Percentiles rank a stretch among this genome's conserved stretches.
Evolutionary conservation across 257 asterid genomes (phyloP).

Genomic region (Penstemon barbatus): DNA sequence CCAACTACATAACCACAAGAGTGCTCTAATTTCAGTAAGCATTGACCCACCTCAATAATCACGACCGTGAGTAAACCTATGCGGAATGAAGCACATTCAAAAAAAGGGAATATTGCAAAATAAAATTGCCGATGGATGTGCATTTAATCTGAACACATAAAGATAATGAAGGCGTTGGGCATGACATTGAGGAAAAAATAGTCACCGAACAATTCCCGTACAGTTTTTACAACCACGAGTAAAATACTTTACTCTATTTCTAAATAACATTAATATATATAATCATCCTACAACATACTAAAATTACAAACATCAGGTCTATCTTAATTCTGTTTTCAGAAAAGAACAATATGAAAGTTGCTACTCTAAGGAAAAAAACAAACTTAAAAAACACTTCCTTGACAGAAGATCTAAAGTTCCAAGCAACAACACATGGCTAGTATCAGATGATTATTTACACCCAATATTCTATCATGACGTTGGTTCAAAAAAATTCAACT

Average conservation of each 20-base stretch:
- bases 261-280: conserved; percentile 1
- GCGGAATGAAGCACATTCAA: too few species aligned
- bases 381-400: conserved; percentile 3
- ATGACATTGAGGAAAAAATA: too few species aligned
- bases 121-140: too few species aligned
- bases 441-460: not conserved
- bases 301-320: conserved; percentile 11
- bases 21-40: too few species aligned
- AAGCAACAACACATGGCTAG: conserved; percentile 14
- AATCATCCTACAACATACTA: not conserved
- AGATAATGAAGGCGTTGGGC: too few species aligned
- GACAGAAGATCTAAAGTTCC: not conserved
- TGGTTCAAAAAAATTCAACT: not conserved
- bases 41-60: too few species aligned
- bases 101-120: too few species aligned
- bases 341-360: not conserved
- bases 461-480: conserved; percentile 9
- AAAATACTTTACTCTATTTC: conserved; percentile 10
- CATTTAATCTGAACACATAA: too few species aligned
- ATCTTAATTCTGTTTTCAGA: conserved; percentile 14
- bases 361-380: not conserved
- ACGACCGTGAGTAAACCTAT: too few species aligned
- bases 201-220: not conserved
- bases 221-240: not conserved
- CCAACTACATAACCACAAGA: too few species aligned